Evolutionary conservation across 192 early-diverging fungal species (phyloP).

Genomic region (Obelidium mucronatum): DNA sequence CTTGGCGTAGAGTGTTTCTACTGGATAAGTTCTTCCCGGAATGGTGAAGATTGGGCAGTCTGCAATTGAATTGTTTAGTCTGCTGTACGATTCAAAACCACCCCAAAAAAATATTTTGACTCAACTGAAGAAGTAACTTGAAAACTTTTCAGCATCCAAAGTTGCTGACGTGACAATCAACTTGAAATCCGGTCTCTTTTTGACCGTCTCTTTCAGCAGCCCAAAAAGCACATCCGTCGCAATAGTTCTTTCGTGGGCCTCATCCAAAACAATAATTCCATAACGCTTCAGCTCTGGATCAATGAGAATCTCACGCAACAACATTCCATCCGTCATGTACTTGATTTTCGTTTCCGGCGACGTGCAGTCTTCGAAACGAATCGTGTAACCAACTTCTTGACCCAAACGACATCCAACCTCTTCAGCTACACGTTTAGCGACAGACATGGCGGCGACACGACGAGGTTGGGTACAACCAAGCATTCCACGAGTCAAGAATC

Average conservation of each 20-base stretch:
- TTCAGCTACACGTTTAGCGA: slow-evolving; percentile 97
- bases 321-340: slow-evolving; percentile 99
- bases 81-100: not conserved
- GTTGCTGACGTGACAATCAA: slow-evolving; percentile 96
- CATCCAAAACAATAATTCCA: slow-evolving; percentile 94
- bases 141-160: slow-evolving; percentile 92
- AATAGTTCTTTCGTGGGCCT: slow-evolving; percentile 98
- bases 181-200: slow-evolving; percentile 86
- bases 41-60: slow-evolving; percentile 96
- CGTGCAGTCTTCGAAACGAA: slow-evolving; percentile 99
- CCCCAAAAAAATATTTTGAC: not conserved
- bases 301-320: slow-evolving; percentile 90
- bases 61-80: slow-evolving; percentile 41
- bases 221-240: slow-evolving; percentile 97
- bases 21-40: slow-evolving; percentile 93
- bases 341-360: slow-evolving; percentile 89
- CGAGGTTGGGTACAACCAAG: slow-evolving; percentile 99
- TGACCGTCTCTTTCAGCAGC: slow-evolving; percentile 83
- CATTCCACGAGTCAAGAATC: slow-evolving; percentile 84
- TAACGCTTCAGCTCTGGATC: slow-evolving; percentile 85
- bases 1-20: slow-evolving; percentile 93
- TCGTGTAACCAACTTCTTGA: slow-evolving; percentile 96
- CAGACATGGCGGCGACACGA: slow-evolving; percentile 98
- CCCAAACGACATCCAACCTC: slow-evolving; percentile 94
- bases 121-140: slow-evolving; percentile 79